Evolutionary conservation across 148 eudicot genomes (phyloP), one percentile per base, ranked within the genome.

Genomic region (Vaccinium corymbosum): DNA sequence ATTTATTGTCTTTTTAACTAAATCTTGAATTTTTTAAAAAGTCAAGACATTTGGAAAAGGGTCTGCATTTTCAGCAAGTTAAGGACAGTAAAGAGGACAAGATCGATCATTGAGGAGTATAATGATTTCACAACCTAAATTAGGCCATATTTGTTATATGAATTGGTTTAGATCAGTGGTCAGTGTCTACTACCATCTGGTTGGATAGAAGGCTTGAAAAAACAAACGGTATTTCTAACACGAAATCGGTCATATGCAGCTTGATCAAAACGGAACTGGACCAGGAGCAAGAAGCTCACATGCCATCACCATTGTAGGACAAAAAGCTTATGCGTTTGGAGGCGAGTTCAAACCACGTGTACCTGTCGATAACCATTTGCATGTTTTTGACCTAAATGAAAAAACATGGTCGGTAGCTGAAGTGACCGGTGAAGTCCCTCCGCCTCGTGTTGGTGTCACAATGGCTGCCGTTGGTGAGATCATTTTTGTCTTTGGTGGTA

Each of bases 261-360:
- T 96, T 86, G 92, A 90, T 35, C 97, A 94, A 77, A 91, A 92
- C 32, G 98, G 98, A 46, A 64, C 85, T 13, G 94, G 93, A 25
- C 98, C 98, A 1, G 97, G 98, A 85, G 94, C 98, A 85, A 92
- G 98, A 89, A 96, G 98, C 86, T 96, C 99, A 57, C 99, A 96
- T 80, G 97, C 99, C 75, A 88, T 96, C 85, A 91, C 98, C 62
- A 83, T 92, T 12, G 94, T 94, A 6, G 95, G 95, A 48, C 89
- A 89, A 20, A 96, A 93, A 82, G 90, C 90, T 1, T 96, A 96
- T 68, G 88, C 93, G 57, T 96, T 96, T 64, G 99, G 99, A 50
- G 99, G 99, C 14, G 99, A 96, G 86, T 96, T 90, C 89, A 81
- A 86, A 1, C 99, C 99, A n/a, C 97, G 98, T 70, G 92, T 96